These are phyloP conservation scores for Ascosphaera aggregata DNA, from an alignment of 2,329 filamentous ascomycete species.

Conservation along the genomic window DNA sequence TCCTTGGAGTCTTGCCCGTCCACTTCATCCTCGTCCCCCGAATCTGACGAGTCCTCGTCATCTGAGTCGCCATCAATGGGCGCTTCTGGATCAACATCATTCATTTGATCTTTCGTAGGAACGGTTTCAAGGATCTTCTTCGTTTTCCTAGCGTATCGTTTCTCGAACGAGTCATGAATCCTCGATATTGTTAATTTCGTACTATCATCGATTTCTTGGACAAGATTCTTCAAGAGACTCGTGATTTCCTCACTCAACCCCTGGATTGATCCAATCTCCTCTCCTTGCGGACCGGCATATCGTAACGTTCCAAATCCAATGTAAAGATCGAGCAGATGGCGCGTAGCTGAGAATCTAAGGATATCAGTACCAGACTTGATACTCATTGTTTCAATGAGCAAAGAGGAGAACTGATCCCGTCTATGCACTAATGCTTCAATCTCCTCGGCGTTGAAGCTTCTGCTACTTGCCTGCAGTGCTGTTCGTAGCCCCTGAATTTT, in stretches of 20 bases:
- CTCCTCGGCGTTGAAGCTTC: slow-evolving; percentile 36
- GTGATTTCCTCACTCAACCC: slow-evolving; percentile 23
- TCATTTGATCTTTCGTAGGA: slow-evolving; percentile 12
- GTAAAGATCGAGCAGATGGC: slow-evolving; percentile 60
- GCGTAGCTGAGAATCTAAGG: slow-evolving; percentile 50
- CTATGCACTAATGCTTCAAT: slow-evolving; percentile 44
- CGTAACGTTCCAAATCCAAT: slow-evolving; percentile 55
- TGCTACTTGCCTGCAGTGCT: slow-evolving; percentile 28
- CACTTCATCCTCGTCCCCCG: slow-evolving; percentile 13
- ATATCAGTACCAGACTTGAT: slow-evolving; percentile 39
- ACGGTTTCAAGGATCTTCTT: slow-evolving; percentile 18
- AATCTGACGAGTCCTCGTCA: slow-evolving; percentile 32
- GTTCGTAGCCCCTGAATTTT: slow-evolving; percentile 41
- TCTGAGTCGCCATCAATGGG: slow-evolving; percentile 41
- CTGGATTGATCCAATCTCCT: slow-evolving; percentile 21
- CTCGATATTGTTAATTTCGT: slow-evolving; percentile 44
- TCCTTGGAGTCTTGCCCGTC: slow-evolving; percentile 19
- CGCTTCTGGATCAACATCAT: slow-evolving; percentile 41
- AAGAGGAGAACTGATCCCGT: slow-evolving; percentile 27
- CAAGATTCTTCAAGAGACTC: slow-evolving; percentile 34
- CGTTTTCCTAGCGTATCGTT: slow-evolving; percentile 47
- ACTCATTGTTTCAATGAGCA: slow-evolving; percentile 26
- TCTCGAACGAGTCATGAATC: slow-evolving; percentile 58
- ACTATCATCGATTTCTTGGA: slow-evolving; percentile 43
- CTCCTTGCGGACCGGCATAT: slow-evolving; percentile 18